Evolutionary conservation across 345 rosid species (phyloP).

Genomic region (Citrus unshiu): DNA sequence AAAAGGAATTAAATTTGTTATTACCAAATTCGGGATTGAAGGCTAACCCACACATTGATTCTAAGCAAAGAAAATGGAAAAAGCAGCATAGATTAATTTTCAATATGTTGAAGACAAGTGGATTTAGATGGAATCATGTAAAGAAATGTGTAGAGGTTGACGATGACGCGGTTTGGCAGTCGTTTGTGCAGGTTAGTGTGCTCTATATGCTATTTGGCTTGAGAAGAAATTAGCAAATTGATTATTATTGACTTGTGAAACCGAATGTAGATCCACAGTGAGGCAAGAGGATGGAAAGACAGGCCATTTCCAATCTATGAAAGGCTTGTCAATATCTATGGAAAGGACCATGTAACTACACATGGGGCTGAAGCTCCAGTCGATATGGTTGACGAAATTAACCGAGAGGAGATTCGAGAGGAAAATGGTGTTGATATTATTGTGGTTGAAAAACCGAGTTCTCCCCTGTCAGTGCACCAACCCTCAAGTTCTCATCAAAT

Average conservation of each 20-base stretch:
- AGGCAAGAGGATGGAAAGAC: not conserved
- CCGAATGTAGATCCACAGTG: not conserved
- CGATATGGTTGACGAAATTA: not conserved
- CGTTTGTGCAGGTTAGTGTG: not conserved
- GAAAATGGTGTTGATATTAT: not conserved
- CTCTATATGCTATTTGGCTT: not conserved
- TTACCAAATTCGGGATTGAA: not conserved
- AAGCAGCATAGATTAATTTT: not conserved
- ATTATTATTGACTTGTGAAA: not conserved
- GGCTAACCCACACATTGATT: not conserved
- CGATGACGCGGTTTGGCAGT: not conserved
- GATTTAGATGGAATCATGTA: not conserved
- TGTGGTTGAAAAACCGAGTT: not conserved
- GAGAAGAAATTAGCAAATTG: not conserved
- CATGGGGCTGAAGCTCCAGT: not conserved
- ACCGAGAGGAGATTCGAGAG: not conserved
- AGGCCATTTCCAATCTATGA: constrained; percentile 2
- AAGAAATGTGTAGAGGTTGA: not conserved
- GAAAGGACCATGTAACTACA: not conserved
- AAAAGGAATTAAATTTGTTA: not conserved
- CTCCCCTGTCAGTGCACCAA: not conserved
- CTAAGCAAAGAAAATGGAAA: constrained; percentile 1
- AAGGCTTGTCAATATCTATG: not conserved
- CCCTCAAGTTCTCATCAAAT: not conserved
- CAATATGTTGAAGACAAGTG: not conserved